Evolutionary conservation across 148 eudicot species (phyloP), one percentile per base, ranked within the genome.

Genomic region (Pharnaceum exiguum): DNA sequence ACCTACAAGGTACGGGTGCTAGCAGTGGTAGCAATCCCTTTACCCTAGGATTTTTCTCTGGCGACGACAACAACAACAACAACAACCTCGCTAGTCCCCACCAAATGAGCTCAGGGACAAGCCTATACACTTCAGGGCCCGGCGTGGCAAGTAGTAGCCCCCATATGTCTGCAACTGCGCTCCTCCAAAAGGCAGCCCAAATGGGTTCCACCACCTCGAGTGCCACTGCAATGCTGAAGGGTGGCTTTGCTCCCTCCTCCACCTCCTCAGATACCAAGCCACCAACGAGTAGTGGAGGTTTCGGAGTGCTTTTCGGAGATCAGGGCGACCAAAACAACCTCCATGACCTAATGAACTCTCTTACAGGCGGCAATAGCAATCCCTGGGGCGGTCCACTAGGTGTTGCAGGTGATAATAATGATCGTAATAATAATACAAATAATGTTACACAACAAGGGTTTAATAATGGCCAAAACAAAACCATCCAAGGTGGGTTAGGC

Each of bases 151-250:
- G 13, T 46, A 29, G 1, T 18, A n/a, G n/a, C 25, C 63, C 51
- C 47, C 80, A 80, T 50, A 83, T 83, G 89, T 83, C 89, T 0
- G 89, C 89, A 0, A 80, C 89, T 9, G 89, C 89, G 8, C 73
- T 83, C 46, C 82, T 83, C 15, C 89, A 83, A 23, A 83, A 83
- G 65, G 89, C 89, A 1, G 89, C 89, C 39, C 89, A 80, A 36
- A 72, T 83, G 75, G 89, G 85, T 29, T 80, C 80, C 59, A 72
- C 80, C 30, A 63, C 85, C 40, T 66, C 66, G 16, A 70, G 75
- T 19, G 79, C 83, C 1, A 56, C 81, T 25, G 62, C 76, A 33
- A 40, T 82, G 16, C 69, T 82, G 16, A 75, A 69, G 26, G 73
- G 69, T 50, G 55, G 13, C 65, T 70, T 15, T 27, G 26, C 49